Evolutionary conservation across 2,329 filamentous ascomycete species (phyloP).

Genomic region (Scopulariopsis brevicaulis): DNA sequence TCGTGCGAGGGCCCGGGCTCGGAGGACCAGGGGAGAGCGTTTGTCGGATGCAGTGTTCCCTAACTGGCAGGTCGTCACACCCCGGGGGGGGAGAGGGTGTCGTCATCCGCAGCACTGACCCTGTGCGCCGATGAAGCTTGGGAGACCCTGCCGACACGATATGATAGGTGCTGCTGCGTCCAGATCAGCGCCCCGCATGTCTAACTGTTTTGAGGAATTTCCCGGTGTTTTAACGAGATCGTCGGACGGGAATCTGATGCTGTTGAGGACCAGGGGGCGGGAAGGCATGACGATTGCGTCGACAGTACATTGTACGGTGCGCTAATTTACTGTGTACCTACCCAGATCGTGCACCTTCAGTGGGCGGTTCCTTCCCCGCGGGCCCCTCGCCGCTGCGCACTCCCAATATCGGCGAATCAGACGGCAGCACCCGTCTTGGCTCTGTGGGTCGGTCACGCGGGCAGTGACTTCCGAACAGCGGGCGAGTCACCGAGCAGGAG

Average conservation of each 20-base stretch:
- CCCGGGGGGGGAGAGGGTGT: background rate
- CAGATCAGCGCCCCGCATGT: background rate
- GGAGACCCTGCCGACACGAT: too few species aligned
- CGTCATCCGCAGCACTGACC: background rate
- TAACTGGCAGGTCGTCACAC: background rate
- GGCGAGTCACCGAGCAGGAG: background rate
- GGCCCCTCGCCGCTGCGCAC: background rate
- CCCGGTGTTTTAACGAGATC: background rate
- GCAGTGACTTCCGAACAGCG: background rate
- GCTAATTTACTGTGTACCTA: background rate
- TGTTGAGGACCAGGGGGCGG: background rate
- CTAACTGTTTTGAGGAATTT: background rate
- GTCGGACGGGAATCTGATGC: too few species aligned
- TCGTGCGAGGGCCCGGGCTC: background rate
- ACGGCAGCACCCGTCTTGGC: background rate
- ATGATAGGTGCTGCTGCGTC: background rate
- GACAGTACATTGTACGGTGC: background rate
- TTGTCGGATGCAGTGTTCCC: background rate
- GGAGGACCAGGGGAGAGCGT: background rate
- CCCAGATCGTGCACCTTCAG: background rate
- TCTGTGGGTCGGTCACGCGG: slow-evolving; percentile 4
- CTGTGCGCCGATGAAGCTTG: background rate
- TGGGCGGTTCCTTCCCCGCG: background rate
- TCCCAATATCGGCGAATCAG: background rate
- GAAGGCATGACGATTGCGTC: background rate